Base-by-base conservation (phyloP, 164 flowering plant genomes). In the Piper betle region DNA sequence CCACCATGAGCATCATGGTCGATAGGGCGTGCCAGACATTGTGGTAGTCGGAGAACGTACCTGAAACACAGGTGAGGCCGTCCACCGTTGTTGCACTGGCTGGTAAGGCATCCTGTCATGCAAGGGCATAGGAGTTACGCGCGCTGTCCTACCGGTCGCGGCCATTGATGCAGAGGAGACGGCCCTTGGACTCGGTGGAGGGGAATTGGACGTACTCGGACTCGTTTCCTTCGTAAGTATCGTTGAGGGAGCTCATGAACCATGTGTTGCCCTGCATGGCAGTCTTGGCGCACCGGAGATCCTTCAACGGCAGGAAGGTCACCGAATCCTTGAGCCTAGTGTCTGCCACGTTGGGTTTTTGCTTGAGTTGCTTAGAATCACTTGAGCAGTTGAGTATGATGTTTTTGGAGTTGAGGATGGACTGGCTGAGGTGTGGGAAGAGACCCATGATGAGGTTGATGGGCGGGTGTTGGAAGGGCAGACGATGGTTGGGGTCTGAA, bases 21-120 rank as follows among this genome's bases (percentile, higher is more conserved):
- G 86, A 82, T 17, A 91, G 59, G 1, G 92, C 92, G 63, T 91
- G 98, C 96, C 96, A 91, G 12, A 88, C 73, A 60, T 91, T 91
- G 3, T 64, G 68, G 42, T 86, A 85, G 53, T 80, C 68, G 63
- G 85, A 91, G 58, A 86, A 84, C 38, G 82, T 85, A 67, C 88
- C 76, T 0, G 91, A 80, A 4, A 91, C 78, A 61, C 82, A 91
- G 0, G 95, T 84, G 6, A 85, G 63, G 7, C 91, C 92, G n/a
- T 59, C 48, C 66, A 78, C 37, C 4, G 79, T 60, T 6, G 81
- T 77, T 7, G 91, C 79, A 2, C 83, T 82, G 4, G 56, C 3
- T 0, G 96, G 98, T 0, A 86, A 66, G 0, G 77, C 37, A 17
- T 86, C 86, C 0, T 81, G 84, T 83, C 86, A 88, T 0, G 97